Conservation (phyloP, 129 eudicot species). For the Flaveria linearis region DNA sequence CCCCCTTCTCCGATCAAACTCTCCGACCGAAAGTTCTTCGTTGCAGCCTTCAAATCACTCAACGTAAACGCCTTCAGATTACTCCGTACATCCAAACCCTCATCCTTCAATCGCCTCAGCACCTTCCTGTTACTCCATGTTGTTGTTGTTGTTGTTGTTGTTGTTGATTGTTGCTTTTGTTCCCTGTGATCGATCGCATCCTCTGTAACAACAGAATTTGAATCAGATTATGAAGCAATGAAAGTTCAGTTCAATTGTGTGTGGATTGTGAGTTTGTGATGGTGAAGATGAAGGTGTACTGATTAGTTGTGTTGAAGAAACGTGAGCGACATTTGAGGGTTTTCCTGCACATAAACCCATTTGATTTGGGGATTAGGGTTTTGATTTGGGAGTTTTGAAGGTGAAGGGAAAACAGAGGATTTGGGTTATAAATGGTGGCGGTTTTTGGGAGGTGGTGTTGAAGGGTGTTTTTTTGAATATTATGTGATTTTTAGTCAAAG, state of each 20-base stretch:
- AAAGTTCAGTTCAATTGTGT: neutral
- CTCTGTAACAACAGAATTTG: slow-evolving; percentile 37
- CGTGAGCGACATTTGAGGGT: slow-evolving; percentile 73
- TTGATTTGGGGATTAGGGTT: slow-evolving; percentile 10
- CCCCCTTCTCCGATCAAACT: slow-evolving; percentile 71
- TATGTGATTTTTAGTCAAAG: slow-evolving; percentile 26
- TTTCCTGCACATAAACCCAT: slow-evolving; percentile 74
- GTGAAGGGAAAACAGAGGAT: neutral
- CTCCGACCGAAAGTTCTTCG: slow-evolving; percentile 62
- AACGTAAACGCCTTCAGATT: slow-evolving; percentile 58
- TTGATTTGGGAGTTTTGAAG: slow-evolving; percentile 1
- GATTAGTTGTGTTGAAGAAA: slow-evolving; percentile 58
- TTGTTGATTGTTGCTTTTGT: slow-evolving; percentile 25
- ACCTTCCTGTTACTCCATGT: slow-evolving; percentile 28
- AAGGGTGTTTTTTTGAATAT: slow-evolving; percentile 32
- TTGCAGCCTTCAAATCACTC: slow-evolving; percentile 54
- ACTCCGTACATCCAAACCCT: slow-evolving; percentile 26
- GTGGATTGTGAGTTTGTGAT: no score
- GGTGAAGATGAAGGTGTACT: slow-evolving; percentile 42
- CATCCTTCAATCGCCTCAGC: slow-evolving; percentile 26
- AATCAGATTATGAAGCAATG: neutral
- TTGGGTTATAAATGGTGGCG: slow-evolving; percentile 27
- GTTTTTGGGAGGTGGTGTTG: slow-evolving; percentile 23
- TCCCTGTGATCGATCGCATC: slow-evolving; percentile 11
- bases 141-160: slow-evolving; percentile 25